Evolutionary conservation across 345 rosid genomes (phyloP).

Genomic region (Salix koriyanagi): DNA sequence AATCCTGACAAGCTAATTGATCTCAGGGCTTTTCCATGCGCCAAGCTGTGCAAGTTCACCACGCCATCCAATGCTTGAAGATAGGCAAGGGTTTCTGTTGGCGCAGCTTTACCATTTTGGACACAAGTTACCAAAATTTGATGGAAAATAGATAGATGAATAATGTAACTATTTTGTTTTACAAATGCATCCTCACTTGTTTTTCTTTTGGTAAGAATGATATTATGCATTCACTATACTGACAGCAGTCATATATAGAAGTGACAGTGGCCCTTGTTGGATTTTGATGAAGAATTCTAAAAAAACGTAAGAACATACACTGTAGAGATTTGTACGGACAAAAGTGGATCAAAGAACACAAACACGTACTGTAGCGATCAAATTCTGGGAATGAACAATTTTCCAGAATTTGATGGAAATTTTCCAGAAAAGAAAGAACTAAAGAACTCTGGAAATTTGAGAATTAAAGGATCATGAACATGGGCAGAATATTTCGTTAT

Average conservation of each 20-base stretch:
- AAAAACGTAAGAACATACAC: too few relatives aligned
- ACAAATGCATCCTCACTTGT: background rate
- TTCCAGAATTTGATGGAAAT: too few relatives aligned
- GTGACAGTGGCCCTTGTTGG: background rate
- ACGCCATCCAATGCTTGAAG: background rate
- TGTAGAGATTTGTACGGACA: too few relatives aligned
- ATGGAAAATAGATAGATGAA: background rate
- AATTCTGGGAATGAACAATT: too few relatives aligned
- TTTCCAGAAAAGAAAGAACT: too few relatives aligned
- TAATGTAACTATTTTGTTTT: background rate
- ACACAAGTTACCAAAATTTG: background rate
- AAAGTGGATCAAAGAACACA: too few relatives aligned
- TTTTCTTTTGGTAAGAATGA: background rate
- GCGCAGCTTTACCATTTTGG: background rate
- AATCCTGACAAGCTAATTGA: background rate
- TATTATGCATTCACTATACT: background rate
- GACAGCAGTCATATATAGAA: background rate
- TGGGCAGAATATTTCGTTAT: too few relatives aligned
- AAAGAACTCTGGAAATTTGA: too few relatives aligned
- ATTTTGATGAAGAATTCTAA: too few relatives aligned
- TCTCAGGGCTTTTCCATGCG: background rate
- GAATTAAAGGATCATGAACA: too few relatives aligned
- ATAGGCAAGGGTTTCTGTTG: background rate
- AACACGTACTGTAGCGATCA: too few relatives aligned
- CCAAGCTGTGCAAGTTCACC: background rate